These are phyloP conservation scores for Umbellularia californica DNA, from an alignment of 164 flowering plant species.

Conservation along the genomic window DNA sequence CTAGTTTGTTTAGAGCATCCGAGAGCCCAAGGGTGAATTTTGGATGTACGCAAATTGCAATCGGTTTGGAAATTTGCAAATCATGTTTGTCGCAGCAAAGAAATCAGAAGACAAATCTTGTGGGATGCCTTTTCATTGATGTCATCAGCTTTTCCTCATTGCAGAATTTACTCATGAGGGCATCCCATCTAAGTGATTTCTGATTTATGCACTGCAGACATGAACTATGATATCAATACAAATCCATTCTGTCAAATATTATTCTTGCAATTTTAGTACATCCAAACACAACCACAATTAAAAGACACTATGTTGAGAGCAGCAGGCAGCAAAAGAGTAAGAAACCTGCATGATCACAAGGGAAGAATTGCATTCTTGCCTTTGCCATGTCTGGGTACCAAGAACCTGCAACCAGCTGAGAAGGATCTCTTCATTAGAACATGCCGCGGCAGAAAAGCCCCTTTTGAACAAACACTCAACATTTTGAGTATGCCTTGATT, in stretches of 20 bases:
- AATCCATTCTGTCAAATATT: not conserved
- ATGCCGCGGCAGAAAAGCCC: conserved; percentile 26
- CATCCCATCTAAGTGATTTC: not conserved
- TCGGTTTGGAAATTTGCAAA: not conserved
- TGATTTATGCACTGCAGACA: not conserved
- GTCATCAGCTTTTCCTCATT: not conserved
- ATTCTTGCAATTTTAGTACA: not conserved
- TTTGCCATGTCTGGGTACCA: conserved; percentile 25
- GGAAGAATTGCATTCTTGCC: conserved; percentile 38
- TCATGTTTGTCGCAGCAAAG: not conserved
- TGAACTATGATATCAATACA: not conserved
- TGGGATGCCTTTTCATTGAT: not conserved
- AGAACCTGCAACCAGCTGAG: conserved; percentile 41
- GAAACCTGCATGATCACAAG: conserved; percentile 17
- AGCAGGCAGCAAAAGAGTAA: not conserved
- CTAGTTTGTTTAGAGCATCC: not conserved
- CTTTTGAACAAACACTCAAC: conserved; percentile 31
- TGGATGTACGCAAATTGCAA: not conserved
- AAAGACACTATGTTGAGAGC: conserved; percentile 1
- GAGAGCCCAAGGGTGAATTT: conserved; percentile 4
- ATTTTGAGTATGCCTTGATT: conserved; percentile 26
- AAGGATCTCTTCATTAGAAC: conserved; percentile 48
- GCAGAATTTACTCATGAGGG: not conserved
- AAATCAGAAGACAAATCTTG: not conserved
- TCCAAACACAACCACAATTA: not conserved